A percentile compares a stretch with the other conserved stretches of the same genome.
Conservation (phyloP, 1,284 basidiomycete genomes). For the Ganoderma leucocontextum region DNA sequence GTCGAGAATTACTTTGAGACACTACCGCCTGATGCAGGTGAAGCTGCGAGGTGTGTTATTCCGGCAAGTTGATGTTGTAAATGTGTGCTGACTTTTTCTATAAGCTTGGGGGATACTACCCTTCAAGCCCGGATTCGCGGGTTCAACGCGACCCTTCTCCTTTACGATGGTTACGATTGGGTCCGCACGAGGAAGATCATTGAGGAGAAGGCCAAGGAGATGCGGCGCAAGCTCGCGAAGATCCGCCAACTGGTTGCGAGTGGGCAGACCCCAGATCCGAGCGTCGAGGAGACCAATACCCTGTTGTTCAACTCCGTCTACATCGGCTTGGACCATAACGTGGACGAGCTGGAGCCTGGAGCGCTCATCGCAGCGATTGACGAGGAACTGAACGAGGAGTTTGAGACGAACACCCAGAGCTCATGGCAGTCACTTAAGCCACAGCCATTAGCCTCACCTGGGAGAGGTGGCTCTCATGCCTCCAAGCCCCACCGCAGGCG, state of each 20-base stretch:
- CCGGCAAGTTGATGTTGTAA: neutral
- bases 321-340: constrained; percentile 81
- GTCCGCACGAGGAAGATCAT: constrained; percentile 83
- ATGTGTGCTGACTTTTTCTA: constrained; percentile 26
- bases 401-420: constrained; percentile 76
- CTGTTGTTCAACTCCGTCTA: constrained; percentile 94
- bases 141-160: constrained; percentile 69
- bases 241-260: constrained; percentile 94
- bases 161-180: constrained; percentile 98
- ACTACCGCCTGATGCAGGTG: constrained; percentile 61
- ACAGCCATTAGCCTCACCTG: constrained; percentile 50
- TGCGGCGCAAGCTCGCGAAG: constrained; percentile 87
- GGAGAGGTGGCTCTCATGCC: constrained; percentile 50
- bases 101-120: constrained; percentile 56
- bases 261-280: constrained; percentile 89
- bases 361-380: constrained; percentile 91
- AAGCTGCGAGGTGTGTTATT: constrained; percentile 55
- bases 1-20: constrained; percentile 80
- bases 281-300: constrained; percentile 79
- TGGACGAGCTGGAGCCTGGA: constrained; percentile 77
- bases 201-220: constrained; percentile 88
- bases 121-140: constrained; percentile 65
- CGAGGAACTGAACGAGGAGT: constrained; percentile 82
- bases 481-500: constrained; percentile 61
- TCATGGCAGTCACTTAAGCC: constrained; percentile 85